phyloP scores from a whole-genome alignment of 768 basidiomycete genomes.

The Xerocomus potaroensis region DNA sequence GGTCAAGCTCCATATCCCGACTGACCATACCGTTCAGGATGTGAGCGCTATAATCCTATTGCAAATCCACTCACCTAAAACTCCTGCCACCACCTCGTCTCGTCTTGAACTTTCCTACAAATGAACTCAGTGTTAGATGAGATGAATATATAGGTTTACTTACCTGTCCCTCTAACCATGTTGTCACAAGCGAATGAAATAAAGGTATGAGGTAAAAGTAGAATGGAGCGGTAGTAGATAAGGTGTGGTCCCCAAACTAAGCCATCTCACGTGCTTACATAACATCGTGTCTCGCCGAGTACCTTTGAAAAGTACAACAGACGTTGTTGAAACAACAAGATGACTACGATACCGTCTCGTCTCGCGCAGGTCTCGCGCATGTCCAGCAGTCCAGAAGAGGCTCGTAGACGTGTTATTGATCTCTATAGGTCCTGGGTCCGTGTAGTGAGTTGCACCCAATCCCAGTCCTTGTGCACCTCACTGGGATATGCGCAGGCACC shows the following conservation, averaged over 20 bases:
- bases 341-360: slow-evolving; percentile 87
- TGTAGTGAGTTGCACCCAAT: slow-evolving; percentile 53
- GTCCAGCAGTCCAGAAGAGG: slow-evolving; percentile 55
- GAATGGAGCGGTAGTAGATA: slow-evolving; percentile 8
- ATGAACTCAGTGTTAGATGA: background rate
- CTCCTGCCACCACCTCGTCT: slow-evolving; percentile 85
- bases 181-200: background rate
- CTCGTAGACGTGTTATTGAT: slow-evolving; percentile 62
- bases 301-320: background rate
- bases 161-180: slow-evolving; percentile 34
- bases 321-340: no score
- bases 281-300: slow-evolving; percentile 9
- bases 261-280: slow-evolving; percentile 14
- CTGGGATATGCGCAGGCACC: slow-evolving; percentile 63
- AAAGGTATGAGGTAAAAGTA: background rate
- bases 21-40: slow-evolving; percentile 30
- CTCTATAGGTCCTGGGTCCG: slow-evolving; percentile 95
- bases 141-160: background rate
- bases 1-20: slow-evolving; percentile 56
- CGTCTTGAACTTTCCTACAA: slow-evolving; percentile 73
- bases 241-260: slow-evolving; percentile 8
- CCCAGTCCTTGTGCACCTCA: background rate
- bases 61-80: slow-evolving; percentile 54
- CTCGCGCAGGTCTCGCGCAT: slow-evolving; percentile 66
- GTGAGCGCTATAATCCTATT: slow-evolving; percentile 5